phyloP scores from a whole-genome alignment of 352 stramenopile species.

The Phytophthora tubulina region DNA sequence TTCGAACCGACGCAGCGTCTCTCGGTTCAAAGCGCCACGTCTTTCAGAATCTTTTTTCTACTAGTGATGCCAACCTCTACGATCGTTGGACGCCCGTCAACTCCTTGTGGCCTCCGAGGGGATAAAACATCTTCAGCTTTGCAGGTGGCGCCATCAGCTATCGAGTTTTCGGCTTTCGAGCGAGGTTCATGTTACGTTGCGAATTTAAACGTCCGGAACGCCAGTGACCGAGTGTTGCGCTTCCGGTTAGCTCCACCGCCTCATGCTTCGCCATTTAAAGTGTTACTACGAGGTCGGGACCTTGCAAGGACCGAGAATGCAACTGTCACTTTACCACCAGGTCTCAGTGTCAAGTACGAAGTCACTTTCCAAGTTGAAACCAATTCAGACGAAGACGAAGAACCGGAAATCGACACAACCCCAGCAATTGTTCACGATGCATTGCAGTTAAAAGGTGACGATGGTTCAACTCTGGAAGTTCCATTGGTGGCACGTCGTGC shows the following conservation, averaged over 20 bases:
- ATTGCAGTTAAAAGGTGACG: constrained; percentile 66
- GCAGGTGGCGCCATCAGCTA: constrained; percentile 63
- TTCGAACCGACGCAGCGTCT: constrained; percentile 2
- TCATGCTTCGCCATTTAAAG: constrained; percentile 62
- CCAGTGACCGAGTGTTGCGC: constrained; percentile 66
- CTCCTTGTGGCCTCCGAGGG: constrained; percentile 29
- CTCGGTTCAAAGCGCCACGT: constrained; percentile 7
- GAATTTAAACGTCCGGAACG: constrained; percentile 69
- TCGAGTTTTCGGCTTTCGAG: constrained; percentile 80
- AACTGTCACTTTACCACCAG: constrained; percentile 69
- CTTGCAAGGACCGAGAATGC: constrained; percentile 73
- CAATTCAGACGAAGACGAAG: constrained; percentile 20
- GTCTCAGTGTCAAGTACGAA: constrained; percentile 70
- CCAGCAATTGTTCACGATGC: constrained; percentile 67
- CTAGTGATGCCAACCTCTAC: constrained; percentile 21
- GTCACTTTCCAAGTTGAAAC: constrained; percentile 57
- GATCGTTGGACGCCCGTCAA: constrained; percentile 25
- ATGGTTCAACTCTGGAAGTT: constrained; percentile 67
- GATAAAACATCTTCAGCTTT: constrained; percentile 47
- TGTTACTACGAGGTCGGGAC: constrained; percentile 65
- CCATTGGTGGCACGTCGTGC: constrained; percentile 64
- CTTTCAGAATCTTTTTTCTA: constrained; percentile 12
- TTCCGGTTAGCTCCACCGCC: constrained; percentile 67
- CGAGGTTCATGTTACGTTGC: constrained; percentile 72
- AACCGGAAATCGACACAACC: constrained; percentile 5